These are phyloP conservation scores for Musa schizocarpa DNA, from an alignment of 176 grass and related monocot species.

Conservation along the genomic window DNA sequence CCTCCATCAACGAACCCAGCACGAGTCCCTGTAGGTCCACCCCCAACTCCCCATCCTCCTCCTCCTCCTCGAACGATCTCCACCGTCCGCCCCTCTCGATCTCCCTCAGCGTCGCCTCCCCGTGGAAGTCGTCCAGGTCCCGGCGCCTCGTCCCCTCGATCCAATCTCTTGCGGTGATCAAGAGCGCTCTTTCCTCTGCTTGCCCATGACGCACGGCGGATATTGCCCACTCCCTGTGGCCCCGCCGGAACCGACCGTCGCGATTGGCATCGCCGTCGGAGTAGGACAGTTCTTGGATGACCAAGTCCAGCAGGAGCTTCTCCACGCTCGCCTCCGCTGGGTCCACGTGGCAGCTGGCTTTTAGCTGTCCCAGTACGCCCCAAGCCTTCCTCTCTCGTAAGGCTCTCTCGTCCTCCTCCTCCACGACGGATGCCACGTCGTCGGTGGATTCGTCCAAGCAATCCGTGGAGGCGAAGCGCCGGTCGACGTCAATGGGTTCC, in stretches of 20 bases:
- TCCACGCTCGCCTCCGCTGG: slow-evolving; percentile 1
- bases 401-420: neutral
- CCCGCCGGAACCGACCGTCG: neutral
- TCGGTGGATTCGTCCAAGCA: neutral
- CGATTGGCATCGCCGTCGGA: neutral
- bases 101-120: neutral
- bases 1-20: slow-evolving; percentile 1
- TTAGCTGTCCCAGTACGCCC: slow-evolving; percentile 27
- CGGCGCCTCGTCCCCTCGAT: neutral
- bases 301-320: slow-evolving; percentile 64
- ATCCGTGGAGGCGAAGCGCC: slow-evolving; percentile 25
- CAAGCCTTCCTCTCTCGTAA: neutral
- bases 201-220: neutral
- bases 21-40: neutral
- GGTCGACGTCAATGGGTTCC: slow-evolving; percentile 25
- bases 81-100: neutral
- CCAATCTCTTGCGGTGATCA: slow-evolving; percentile 26
- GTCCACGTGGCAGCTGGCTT: neutral
- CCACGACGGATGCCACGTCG: neutral
- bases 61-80: neutral
- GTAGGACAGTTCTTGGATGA: slow-evolving; percentile 22
- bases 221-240: too few species aligned
- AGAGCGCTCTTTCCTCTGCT: neutral
- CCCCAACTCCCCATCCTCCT: neutral
- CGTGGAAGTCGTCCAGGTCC: neutral